Evolutionary conservation across 441 rosid species (phyloP).

Genomic region (Populus hybrid): DNA sequence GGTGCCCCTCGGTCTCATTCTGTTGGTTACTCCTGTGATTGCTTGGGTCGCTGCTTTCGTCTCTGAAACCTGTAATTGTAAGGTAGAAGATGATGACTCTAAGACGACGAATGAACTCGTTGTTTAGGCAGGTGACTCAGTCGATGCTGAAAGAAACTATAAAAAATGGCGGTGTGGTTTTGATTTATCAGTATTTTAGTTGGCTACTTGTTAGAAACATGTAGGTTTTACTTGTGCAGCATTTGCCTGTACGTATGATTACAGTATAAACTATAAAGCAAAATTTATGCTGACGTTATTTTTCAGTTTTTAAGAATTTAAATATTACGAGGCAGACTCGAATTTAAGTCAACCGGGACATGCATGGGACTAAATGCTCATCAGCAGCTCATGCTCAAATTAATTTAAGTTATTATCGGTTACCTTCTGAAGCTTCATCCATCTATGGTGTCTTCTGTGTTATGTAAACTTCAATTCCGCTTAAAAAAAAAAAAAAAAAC

Average conservation of each 20-base stretch:
- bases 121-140: slow-evolving; percentile 1
- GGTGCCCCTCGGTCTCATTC: slow-evolving; percentile 71
- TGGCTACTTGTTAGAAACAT: not conserved
- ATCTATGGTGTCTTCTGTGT: too few species aligned
- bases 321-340: not conserved
- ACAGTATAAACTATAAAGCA: not conserved
- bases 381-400: not conserved
- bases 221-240: not conserved
- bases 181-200: not conserved
- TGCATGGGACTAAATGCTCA: not conserved
- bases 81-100: not conserved
- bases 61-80: slow-evolving; percentile 36
- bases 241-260: not conserved
- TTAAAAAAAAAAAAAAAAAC: too few species aligned
- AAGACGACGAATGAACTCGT: not conserved
- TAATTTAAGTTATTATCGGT: too few species aligned
- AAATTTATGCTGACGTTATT: not conserved
- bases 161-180: not conserved
- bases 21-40: slow-evolving; percentile 52
- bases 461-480: too few species aligned
- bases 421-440: too few species aligned
- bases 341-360: not conserved
- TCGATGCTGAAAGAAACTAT: slow-evolving; percentile 8
- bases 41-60: slow-evolving; percentile 40
- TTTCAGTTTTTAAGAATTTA: too few species aligned